Percentiles rank a stretch among this genome's conserved stretches.
Evolutionary conservation across 495 filamentous ascomycete species (phyloP).

Genomic region (Cudoniella acicularis): DNA sequence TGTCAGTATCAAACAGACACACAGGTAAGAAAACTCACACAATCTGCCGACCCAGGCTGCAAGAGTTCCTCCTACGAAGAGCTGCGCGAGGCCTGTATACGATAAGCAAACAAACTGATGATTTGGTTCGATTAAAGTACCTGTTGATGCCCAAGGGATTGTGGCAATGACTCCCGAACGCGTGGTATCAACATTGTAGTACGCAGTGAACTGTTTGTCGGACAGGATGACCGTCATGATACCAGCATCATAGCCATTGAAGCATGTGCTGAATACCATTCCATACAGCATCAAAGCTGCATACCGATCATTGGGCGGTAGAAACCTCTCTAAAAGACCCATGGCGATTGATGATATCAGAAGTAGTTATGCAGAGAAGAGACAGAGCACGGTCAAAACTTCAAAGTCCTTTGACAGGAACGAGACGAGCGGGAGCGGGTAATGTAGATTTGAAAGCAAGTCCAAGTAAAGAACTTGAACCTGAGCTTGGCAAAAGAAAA

Average conservation of each 20-base stretch:
- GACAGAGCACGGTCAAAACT: too few relatives aligned
- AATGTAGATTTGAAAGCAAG: too few relatives aligned
- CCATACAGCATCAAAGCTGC: conserved; percentile 26
- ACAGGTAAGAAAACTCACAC: conserved; percentile 1
- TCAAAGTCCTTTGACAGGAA: background rate
- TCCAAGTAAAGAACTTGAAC: background rate
- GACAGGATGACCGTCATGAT: conserved; percentile 39
- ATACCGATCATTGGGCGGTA: conserved; percentile 33
- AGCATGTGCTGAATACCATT: conserved; percentile 35
- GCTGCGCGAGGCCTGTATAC: conserved; percentile 27
- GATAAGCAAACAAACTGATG: background rate
- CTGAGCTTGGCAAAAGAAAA: background rate
- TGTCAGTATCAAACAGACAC: background rate
- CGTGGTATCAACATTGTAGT: conserved; percentile 30
- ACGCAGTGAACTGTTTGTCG: conserved; percentile 35
- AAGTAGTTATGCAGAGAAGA: too few relatives aligned
- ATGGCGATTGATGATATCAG: too few relatives aligned
- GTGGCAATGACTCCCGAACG: conserved; percentile 33
- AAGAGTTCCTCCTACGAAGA: conserved; percentile 28
- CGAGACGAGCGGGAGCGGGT: too few relatives aligned
- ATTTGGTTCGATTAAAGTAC: conserved; percentile 1
- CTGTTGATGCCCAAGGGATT: conserved; percentile 37
- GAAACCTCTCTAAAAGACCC: conserved; percentile 30
- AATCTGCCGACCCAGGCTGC: conserved; percentile 32
- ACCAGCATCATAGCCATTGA: conserved; percentile 39